Base-by-base conservation (phyloP, 176 grass and related monocot species). In the Canna indica region DNA sequence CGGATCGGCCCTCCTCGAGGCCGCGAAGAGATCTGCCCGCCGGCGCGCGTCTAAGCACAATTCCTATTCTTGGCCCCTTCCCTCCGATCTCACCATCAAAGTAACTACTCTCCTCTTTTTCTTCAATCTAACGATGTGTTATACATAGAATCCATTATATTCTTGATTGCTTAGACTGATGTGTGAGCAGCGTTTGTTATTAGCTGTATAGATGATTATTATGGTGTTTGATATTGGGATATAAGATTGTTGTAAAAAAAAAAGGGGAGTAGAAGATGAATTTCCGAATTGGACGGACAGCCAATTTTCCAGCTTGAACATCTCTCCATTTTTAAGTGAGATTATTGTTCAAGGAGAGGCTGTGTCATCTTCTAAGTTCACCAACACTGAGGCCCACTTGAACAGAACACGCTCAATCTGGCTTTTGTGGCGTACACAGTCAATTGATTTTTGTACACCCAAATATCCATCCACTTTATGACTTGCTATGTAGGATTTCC, bases 31-130 rank as follows among this genome's bases (percentile, higher is more conserved):
- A 29, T 84, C 71, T 16, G 54, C 42, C 0, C 76, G 82, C 14
- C 78, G 73, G 34, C 71, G 77, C 56, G 71, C 71, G 0, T 38
- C 72, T 24, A 68, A 30, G 42, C 82, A 84, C 69, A 84, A 84
- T 59, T 74, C 42, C 1, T 30, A 64, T 41, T 50, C 61, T 2
- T 84, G 82, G 82, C 82, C 76, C 5, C 76, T 84, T 13, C n/a
- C 71, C 38, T 22, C 71, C 15, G 82, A 84, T 69, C 76, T 84
- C 11, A 84, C 82, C 0, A 61, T 79, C 48, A 84, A 79, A 52
- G 80, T 82, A 69, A 6, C 7, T 18, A 35, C 5, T 54, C 2
- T 39, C 67, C 25, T 10, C 41, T 36, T 46, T 47, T 25, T 42
- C 30, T 18, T 35, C 16, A 18, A 17, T 63, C 60, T 18, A 15